Conservation (phyloP, 1,284 basidiomycete species). For the Moesziomyces antarcticus region DNA sequence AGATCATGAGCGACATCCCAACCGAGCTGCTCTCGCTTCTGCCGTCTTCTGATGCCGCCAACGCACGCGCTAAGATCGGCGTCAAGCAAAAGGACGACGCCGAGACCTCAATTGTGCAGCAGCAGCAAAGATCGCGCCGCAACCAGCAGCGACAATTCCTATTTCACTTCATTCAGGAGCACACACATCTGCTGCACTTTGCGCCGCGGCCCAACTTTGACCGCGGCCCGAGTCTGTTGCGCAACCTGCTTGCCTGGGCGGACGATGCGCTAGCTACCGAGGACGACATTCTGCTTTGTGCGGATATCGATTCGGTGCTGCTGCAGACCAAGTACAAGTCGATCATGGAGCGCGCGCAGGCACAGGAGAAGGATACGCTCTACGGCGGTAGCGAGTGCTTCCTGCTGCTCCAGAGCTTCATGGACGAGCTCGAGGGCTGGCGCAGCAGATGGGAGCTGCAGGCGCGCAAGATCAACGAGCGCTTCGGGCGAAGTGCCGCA, state of each 20-base stretch:
- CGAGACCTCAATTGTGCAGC: neutral
- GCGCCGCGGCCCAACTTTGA: slow-evolving; percentile 47
- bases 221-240: slow-evolving; percentile 38
- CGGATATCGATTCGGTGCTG: slow-evolving; percentile 47
- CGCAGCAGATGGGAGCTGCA: slow-evolving; percentile 41
- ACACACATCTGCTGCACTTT: slow-evolving; percentile 48
- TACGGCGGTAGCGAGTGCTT: slow-evolving; percentile 47
- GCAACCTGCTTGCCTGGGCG: slow-evolving; percentile 40
- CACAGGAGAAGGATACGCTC: slow-evolving; percentile 39
- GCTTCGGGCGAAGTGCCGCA: slow-evolving; percentile 18
- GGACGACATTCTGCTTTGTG: slow-evolving; percentile 43
- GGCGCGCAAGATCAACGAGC: slow-evolving; percentile 37
- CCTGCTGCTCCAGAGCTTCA: slow-evolving; percentile 39
- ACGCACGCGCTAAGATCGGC: slow-evolving; percentile 12
- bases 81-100: slow-evolving; percentile 4
- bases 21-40: slow-evolving; percentile 40
- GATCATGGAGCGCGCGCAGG: slow-evolving; percentile 46
- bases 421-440: slow-evolving; percentile 48
- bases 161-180: slow-evolving; percentile 51
- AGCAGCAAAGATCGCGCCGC: slow-evolving; percentile 22
- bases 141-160: slow-evolving; percentile 45
- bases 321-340: slow-evolving; percentile 52
- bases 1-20: slow-evolving; percentile 50
- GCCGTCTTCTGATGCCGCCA: slow-evolving; percentile 8
- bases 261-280: slow-evolving; percentile 30